Conservation (phyloP, 305 asterid species). For the Lippia alba region DNA sequence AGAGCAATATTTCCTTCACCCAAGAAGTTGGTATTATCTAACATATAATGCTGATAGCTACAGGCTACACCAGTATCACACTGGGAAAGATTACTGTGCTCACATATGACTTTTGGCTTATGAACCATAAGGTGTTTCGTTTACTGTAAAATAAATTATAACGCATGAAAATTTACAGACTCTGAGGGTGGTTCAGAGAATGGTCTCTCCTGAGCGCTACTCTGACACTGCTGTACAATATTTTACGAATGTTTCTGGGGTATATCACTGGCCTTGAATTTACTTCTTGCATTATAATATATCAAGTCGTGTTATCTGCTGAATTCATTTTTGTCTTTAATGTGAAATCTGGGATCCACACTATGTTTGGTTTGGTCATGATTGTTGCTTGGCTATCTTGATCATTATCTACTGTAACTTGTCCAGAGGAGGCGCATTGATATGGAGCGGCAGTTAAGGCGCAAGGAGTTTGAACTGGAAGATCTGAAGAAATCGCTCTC, state of each 20-base stretch:
- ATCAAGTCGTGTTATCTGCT: slow-evolving; percentile 9
- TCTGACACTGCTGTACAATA: slow-evolving; percentile 16
- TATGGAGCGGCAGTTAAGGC: slow-evolving; percentile 56
- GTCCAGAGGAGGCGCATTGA: slow-evolving; percentile 59
- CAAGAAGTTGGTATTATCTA: slow-evolving; percentile 13
- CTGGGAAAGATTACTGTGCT: slow-evolving; percentile 9
- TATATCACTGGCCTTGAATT: not conserved
- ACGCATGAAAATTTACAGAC: slow-evolving; percentile 5
- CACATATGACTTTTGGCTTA: not conserved
- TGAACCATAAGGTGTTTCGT: not conserved
- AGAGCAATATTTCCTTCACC: slow-evolving; percentile 8
- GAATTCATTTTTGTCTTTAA: slow-evolving; percentile 7
- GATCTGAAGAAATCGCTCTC: slow-evolving; percentile 66
- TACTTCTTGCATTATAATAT: too few relatives aligned
- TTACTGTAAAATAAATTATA: slow-evolving; percentile 6
- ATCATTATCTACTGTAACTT: slow-evolving; percentile 24
- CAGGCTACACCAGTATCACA: not conserved
- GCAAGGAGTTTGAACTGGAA: slow-evolving; percentile 59
- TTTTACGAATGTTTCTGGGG: slow-evolving; percentile 15
- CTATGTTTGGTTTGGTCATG: slow-evolving; percentile 16
- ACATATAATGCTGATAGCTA: slow-evolving; percentile 5
- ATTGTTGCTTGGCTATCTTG: slow-evolving; percentile 33
- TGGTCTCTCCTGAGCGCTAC: slow-evolving; percentile 22
- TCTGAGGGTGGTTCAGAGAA: slow-evolving; percentile 12
- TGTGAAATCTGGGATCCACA: not conserved